Evolutionary conservation across 306 rosid genomes (phyloP), one percentile per base, ranked within the genome.

Genomic region (Rosa chinensis): DNA sequence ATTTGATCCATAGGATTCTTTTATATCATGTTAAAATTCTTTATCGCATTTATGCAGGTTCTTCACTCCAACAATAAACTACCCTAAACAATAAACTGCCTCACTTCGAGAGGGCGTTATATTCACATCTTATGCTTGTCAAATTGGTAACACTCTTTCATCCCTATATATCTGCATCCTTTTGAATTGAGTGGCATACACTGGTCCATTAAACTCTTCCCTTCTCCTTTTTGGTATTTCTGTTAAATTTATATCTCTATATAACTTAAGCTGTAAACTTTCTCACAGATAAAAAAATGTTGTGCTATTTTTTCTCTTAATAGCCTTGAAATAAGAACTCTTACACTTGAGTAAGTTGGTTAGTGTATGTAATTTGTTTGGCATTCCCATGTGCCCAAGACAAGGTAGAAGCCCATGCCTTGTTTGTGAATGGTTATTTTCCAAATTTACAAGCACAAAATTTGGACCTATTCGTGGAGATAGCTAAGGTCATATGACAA

Each of bases 1-100:
- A 48, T 32, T 8, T 63, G 44, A 16, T 50, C 13, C 43, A 61
- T 3, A 44, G 58, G 45, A 39, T 23, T 21, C 10, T 40, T 70
- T 17, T 12, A 62, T 75, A 48, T 20, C 43, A 21, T 71, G 18
- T 72, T 84, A 70, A 81, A 79, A 61, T 8, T 32, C 14, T 77
- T 47, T 79, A 44, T 59, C 48, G 69, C 62, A 69, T 84, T 40
- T 88, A 75, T 82, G 89, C 94, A 95, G 97, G 98, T 95, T 92
- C 85, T 95, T 92, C 58, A 82, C 98, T 69, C 98, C 97, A 77
- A 89, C 98, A 20, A 89, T 95, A 79, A 91, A 76, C 87, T 90
- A 86, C 85, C 25, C 25, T 25, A 25, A 77, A 89, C 98, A 20
- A 89, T 95, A 79, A 91, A 76, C 87, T 90, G 85, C 85, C 89